Base-by-base conservation (phyloP, 2,329 filamentous ascomycete genomes). In the Fusarium solani-melongenae region DNA sequence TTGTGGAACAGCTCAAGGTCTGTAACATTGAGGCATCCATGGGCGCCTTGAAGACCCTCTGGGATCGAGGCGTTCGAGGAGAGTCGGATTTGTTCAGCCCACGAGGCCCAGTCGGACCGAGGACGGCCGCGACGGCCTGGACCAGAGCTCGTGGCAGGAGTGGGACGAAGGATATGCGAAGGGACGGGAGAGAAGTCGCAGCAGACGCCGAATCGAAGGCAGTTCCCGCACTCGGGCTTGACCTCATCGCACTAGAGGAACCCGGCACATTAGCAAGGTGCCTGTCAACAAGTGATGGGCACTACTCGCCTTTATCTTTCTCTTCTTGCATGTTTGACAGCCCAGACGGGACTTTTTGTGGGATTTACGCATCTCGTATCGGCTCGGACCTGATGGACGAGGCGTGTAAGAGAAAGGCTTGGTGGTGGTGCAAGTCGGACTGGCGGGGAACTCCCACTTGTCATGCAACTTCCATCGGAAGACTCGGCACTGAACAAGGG, bases 151-250 rank as follows among this genome's bases (percentile, higher is more conserved):
- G 53, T 20, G 6, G 31, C 15, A 3, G 33, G 31, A 24, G 20
- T 14, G 4, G 46, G 24, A 9, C 53, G 31, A 6, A 57, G 15
- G 12, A 33, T 14, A 7, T 58, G 55, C 9, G 53, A 41, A 34
- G 62, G 53, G 33, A 59, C 39, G 2, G 62, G 62, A 9, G 53
- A 49, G n/a, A 59, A 64, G 53, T 64, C 62, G 39, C 62, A 64
- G 22, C 38, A 41, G 62, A 64, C 62, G 7, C 41, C 62, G 41
- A 64, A 64, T 38, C 62, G 62, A 46, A 22, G 12, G 39, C 62
- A 64, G 53, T 64, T 64, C 14, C 62, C 62, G n/a, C 62, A 64
- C 24, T 60, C 38, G 17, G 62, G 62, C 10, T 59, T 64, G 14
- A 36, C 10, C n/a, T 64, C 62, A 24, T 64, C 62, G 20, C 62